phyloP scores from a whole-genome alignment of 2,329 filamentous ascomycete genomes.

The Lasiodiplodia hormozganensis region DNA sequence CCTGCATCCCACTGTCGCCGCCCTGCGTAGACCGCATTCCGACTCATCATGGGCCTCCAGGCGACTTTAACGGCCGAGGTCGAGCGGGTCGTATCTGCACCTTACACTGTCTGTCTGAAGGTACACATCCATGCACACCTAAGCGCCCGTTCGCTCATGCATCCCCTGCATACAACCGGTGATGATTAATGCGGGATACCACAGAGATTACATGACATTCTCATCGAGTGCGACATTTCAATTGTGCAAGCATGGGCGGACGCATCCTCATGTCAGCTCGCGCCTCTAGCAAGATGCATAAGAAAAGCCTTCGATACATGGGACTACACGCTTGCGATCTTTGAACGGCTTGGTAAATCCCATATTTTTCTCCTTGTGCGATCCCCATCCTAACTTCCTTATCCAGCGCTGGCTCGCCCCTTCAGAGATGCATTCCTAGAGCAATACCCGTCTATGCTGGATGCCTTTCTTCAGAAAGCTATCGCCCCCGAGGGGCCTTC shows the following conservation, averaged over 20 bases:
- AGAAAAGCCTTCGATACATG: slow-evolving; percentile 59
- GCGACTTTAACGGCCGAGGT: slow-evolving; percentile 50
- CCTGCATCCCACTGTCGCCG: slow-evolving; percentile 1
- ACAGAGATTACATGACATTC: slow-evolving; percentile 46
- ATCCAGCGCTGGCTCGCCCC: slow-evolving; percentile 7
- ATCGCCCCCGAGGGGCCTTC: slow-evolving; percentile 34
- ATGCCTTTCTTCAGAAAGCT: slow-evolving; percentile 43
- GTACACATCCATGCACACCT: slow-evolving; percentile 44
- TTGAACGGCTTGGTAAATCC: slow-evolving; percentile 56
- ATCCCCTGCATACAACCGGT: background rate
- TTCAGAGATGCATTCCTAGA: slow-evolving; percentile 42
- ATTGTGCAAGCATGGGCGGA: slow-evolving; percentile 55
- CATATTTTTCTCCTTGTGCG: no score
- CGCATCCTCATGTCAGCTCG: slow-evolving; percentile 53
- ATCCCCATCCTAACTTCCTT: background rate
- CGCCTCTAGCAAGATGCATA: slow-evolving; percentile 45
- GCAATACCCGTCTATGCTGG: slow-evolving; percentile 41
- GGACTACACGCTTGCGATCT: slow-evolving; percentile 57
- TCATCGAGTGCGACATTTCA: slow-evolving; percentile 40
- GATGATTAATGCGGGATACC: background rate
- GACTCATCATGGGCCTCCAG: slow-evolving; percentile 25
- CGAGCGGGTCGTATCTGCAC: slow-evolving; percentile 54
- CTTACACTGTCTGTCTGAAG: slow-evolving; percentile 59
- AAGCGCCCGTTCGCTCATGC: background rate
- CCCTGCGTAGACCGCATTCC: slow-evolving; percentile 2